A percentile compares a stretch with the other conserved stretches of the same genome.
These are phyloP conservation scores for Kwoniella sp. DNA, from an alignment of 768 basidiomycete genomes.

Conservation along the genomic window DNA sequence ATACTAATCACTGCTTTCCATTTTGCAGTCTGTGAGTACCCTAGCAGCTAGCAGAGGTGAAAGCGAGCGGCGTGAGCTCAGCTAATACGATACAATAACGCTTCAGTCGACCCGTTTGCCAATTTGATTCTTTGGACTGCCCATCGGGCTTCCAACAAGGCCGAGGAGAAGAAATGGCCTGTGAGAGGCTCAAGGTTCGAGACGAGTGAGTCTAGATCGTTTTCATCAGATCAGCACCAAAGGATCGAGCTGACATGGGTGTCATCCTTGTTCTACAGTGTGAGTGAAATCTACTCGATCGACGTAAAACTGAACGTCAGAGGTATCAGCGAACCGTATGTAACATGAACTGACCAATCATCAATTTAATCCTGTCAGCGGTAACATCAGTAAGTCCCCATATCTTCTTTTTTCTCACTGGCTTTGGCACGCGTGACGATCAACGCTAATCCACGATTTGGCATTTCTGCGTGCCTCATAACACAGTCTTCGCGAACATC, in stretches of 20 bases:
- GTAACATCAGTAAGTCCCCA: conserved; percentile 39
- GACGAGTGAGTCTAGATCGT: conserved; percentile 58
- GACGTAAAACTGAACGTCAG: too few relatives aligned
- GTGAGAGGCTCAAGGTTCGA: conserved; percentile 86
- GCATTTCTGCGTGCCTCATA: too few relatives aligned
- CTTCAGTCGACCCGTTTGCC: conserved; percentile 57
- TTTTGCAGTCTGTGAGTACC: conserved; percentile 27
- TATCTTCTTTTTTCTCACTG: too few relatives aligned
- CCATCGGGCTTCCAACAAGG: conserved; percentile 68
- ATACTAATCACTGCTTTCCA: too few relatives aligned
- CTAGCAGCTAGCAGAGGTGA: background rate
- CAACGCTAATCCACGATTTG: too few relatives aligned
- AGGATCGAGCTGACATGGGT: background rate
- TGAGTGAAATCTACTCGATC: conserved; percentile 3
- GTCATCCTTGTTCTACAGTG: too few relatives aligned
- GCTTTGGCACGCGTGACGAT: too few relatives aligned
- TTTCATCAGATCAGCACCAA: background rate
- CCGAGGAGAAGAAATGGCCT: conserved; percentile 87
- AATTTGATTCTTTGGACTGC: conserved; percentile 64
- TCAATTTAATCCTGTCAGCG: conserved; percentile 17
- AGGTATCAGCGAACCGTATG: too few relatives aligned
- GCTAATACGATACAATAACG: background rate
- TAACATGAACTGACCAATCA: too few relatives aligned
- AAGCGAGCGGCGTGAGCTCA: too few relatives aligned
- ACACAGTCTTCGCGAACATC: conserved; percentile 77